These are phyloP conservation scores for Boletus reticuloceps DNA, from an alignment of 768 basidiomycete genomes.

Conservation along the genomic window DNA sequence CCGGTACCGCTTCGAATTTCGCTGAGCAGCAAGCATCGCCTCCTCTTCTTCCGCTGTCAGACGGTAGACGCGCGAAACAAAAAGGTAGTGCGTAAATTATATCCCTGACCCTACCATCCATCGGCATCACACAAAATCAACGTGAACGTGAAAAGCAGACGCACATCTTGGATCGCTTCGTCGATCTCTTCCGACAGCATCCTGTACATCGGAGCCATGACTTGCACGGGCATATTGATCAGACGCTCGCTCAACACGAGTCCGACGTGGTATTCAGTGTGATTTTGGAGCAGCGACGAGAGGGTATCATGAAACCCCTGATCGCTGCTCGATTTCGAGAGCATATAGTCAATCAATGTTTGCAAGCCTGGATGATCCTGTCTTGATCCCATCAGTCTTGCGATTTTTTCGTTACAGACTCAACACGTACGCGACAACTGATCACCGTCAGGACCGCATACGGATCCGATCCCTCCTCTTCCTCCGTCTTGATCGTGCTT, in stretches of 20 bases:
- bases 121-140: background rate
- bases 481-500: conserved; percentile 88
- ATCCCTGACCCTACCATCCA: conserved; percentile 50
- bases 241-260: conserved; percentile 85
- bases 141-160: conserved; percentile 18
- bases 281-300: conserved; percentile 35
- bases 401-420: background rate
- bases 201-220: conserved; percentile 87
- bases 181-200: conserved; percentile 86
- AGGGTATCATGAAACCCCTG: conserved; percentile 52
- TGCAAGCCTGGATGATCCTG: conserved; percentile 73
- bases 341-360: conserved; percentile 66
- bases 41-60: conserved; percentile 68
- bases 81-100: conserved; percentile 70
- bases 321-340: conserved; percentile 54
- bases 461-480: conserved; percentile 54
- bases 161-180: conserved; percentile 63
- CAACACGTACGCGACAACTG: conserved; percentile 63
- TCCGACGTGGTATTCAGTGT: conserved; percentile 51
- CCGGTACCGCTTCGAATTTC: conserved; percentile 39
- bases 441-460: conserved; percentile 84
- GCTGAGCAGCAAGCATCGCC: conserved; percentile 41
- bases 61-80: conserved; percentile 78
- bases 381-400: background rate
- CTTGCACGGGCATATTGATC: conserved; percentile 94